Base-by-base conservation (phyloP, 2,329 filamentous ascomycete species). In the Fusarium sp. region DNA sequence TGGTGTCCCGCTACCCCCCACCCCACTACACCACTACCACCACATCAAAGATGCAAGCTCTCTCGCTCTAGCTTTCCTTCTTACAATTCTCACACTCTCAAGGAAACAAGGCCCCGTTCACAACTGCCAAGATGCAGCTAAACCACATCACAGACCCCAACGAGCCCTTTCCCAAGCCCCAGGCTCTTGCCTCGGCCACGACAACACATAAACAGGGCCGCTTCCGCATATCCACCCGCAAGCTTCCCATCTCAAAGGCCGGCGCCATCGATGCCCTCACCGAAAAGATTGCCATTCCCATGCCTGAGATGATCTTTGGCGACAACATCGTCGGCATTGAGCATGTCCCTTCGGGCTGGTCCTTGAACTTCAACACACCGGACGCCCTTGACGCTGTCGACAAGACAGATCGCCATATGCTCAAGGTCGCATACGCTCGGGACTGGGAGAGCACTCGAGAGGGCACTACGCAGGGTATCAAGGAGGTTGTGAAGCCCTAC, bases 251-350 rank as follows among this genome's bases (percentile, higher is more conserved):
- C 78, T 91, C 96, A 72, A 97, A 97, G 79, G 89, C 94, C 44
- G 91, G 87, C 7, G 92, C 94, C 49, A 98, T 99, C 75, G 94
- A 97, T 75, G 88, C 87, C 36, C 92, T 99, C 88, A 89, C 90
- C 39, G 84, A 85, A 57, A 88, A 87, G 65, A 85, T 99, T 53
- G 89, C 90, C 28, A 97, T 99, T 75, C 89, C 95, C 19, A 88
- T 95, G 39, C 96, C 96, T 10, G 96, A 99, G 82, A 99, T 99
- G 96, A 99, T 99, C 69, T 99, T 99, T 76, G 96, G 96, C 64
- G 94, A 99, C 83, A 99, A 99, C 78, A 83, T 91, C 58, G 89
- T 97, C 39, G 82, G 87, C 8, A 85, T 99, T 62, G 83, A 89
- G 52, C 93, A 98, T 80, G 65, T 81, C n/a, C 84, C 86, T 20